Conservation (phyloP, 139 green algal species). For the Micromonas commoda region DNA sequence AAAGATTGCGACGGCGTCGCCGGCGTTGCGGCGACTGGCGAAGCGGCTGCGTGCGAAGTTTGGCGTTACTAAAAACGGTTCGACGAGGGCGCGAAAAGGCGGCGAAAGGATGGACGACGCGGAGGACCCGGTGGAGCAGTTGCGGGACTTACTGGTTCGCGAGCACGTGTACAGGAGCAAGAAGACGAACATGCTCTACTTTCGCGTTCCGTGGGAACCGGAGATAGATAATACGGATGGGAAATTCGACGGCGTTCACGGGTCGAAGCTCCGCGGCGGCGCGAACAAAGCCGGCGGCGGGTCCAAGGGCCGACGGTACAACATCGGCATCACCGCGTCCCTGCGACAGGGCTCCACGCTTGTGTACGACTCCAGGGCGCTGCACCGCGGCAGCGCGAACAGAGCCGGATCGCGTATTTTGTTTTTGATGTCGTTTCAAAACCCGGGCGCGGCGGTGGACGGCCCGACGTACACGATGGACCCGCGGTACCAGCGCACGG, state of each 20-base stretch:
- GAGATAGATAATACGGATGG: background rate
- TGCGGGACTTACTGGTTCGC: background rate
- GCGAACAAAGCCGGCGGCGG: too few species aligned
- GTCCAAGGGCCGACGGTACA: too few species aligned
- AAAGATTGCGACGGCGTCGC: too few species aligned
- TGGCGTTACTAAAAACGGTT: too few species aligned
- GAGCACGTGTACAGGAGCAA: background rate
- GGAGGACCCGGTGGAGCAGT: background rate
- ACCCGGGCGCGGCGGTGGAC: background rate
- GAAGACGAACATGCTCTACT: background rate
- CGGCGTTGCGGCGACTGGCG: too few species aligned
- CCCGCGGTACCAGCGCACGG: background rate
- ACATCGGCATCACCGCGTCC: background rate
- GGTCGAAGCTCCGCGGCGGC: too few species aligned
- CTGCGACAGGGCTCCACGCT: background rate
- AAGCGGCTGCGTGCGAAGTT: too few species aligned
- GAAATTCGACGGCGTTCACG: too few species aligned
- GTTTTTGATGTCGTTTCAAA: background rate
- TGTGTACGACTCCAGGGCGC: background rate
- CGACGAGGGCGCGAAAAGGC: too few species aligned
- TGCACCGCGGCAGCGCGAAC: background rate
- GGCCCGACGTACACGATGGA: background rate
- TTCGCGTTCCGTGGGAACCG: background rate
- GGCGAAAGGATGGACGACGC: too few species aligned
- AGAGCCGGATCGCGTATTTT: background rate